Conservation (phyloP, 2,329 filamentous ascomycete species). For the Ascochyta viciae-villosae region DNA sequence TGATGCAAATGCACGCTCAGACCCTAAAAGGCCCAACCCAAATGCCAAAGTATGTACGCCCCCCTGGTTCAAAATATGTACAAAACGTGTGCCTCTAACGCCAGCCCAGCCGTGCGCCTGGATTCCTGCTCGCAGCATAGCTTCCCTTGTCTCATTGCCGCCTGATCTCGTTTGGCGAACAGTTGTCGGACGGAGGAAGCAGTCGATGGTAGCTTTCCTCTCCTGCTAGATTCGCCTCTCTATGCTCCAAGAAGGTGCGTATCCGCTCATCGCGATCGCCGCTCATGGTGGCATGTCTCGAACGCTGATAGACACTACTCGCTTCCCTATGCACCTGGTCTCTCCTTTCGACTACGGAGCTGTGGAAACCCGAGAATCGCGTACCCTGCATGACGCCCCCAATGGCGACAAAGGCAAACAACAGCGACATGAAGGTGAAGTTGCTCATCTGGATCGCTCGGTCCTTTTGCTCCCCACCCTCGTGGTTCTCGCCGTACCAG, state of each 20-base stretch:
- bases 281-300: constrained; percentile 61
- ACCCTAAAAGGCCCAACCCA: constrained; percentile 16
- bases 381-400: constrained; percentile 76
- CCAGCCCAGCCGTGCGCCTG: background rate
- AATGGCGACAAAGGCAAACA: constrained; percentile 72
- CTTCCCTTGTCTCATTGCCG: constrained; percentile 24
- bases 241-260: constrained; percentile 73
- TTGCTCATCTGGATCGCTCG: constrained; percentile 75
- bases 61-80: background rate
- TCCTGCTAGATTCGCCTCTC: constrained; percentile 48
- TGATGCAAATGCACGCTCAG: constrained; percentile 12
- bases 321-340: constrained; percentile 71
- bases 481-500: constrained; percentile 46
- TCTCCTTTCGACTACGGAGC: constrained; percentile 69
- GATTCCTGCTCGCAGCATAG: background rate
- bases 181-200: constrained; percentile 55
- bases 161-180: constrained; percentile 52
- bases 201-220: constrained; percentile 57
- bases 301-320: constrained; percentile 66
- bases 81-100: constrained; percentile 10
- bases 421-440: constrained; percentile 75
- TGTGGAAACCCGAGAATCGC: constrained; percentile 68
- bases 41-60: constrained; percentile 2
- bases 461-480: constrained; percentile 47
- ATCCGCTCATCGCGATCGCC: constrained; percentile 65